These are phyloP conservation scores for Galeopsis tetrahit DNA, from an alignment of 257 asterid species.

Conservation along the genomic window DNA sequence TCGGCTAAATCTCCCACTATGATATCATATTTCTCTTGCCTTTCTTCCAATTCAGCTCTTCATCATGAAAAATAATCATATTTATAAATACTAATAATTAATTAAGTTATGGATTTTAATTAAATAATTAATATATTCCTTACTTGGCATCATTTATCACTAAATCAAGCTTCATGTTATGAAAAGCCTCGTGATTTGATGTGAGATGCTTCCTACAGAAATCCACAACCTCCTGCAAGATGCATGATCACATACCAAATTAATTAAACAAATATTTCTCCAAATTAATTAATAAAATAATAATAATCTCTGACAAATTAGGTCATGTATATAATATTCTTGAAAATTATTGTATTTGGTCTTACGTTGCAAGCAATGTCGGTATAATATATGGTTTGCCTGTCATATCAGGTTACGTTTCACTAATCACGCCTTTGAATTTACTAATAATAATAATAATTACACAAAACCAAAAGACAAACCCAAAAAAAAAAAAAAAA, in stretches of 20 bases:
- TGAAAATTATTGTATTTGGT: not conserved
- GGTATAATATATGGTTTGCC: not conserved
- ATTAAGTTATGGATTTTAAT: not conserved
- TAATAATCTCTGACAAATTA: not conserved
- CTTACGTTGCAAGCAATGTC: too few species aligned
- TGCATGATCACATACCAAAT: not conserved
- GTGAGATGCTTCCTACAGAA: slow-evolving; percentile 81
- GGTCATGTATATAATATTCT: not conserved
- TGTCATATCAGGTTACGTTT: not conserved
- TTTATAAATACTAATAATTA: not conserved
- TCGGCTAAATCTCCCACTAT: slow-evolving; percentile 97
- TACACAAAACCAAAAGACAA: slow-evolving; percentile 22
- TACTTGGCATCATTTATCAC: slow-evolving; percentile 94
- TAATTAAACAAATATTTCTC: not conserved
- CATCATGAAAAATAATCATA: slow-evolving; percentile 6
- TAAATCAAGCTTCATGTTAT: slow-evolving; percentile 72
- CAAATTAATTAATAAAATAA: not conserved
- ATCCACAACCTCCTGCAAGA: slow-evolving; percentile 89
- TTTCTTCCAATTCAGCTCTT: slow-evolving; percentile 78
- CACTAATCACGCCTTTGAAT: slow-evolving; percentile 19
- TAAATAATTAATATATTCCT: slow-evolving; percentile 10
- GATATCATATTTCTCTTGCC: slow-evolving; percentile 76
- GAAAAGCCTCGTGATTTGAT: slow-evolving; percentile 83
- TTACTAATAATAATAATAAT: slow-evolving; percentile 8
- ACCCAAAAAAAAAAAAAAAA: slow-evolving; percentile 14